Evolutionary conservation across 2,329 filamentous ascomycete genomes (phyloP).

Genomic region (Thielaviopsis musarum): DNA sequence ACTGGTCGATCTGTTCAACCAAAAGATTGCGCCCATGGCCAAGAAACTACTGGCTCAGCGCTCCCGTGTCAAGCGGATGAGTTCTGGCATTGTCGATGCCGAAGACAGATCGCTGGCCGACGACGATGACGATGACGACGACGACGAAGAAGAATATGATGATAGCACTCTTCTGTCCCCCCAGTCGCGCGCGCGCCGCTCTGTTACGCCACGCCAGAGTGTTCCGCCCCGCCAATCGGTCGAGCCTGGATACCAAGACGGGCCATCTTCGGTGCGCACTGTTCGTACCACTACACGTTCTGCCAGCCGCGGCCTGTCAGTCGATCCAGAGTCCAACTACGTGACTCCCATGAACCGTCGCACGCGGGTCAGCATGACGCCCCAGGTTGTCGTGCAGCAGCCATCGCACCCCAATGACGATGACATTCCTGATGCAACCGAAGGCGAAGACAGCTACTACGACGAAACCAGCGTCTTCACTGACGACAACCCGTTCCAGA

Average conservation of each 20-base stretch:
- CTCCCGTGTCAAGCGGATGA: conserved; percentile 68
- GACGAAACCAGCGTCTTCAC: conserved; percentile 55
- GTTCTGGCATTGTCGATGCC: conserved; percentile 62
- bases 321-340: conserved; percentile 30
- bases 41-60: conserved; percentile 58
- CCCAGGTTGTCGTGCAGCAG: conserved; percentile 9
- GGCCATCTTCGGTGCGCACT: conserved; percentile 3
- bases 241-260: conserved; percentile 4
- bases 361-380: conserved; percentile 8
- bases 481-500: conserved; percentile 85
- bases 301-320: conserved; percentile 17
- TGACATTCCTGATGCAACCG: conserved; percentile 18
- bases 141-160: conserved; percentile 49
- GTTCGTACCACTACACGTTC: conserved; percentile 5
- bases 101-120: conserved; percentile 15
- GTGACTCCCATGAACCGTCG: conserved; percentile 4
- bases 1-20: conserved; percentile 68
- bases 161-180: conserved; percentile 33
- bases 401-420: conserved; percentile 6
- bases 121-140: neutral
- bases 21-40: conserved; percentile 62
- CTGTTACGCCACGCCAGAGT: conserved; percentile 15
- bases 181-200: conserved; percentile 25
- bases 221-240: conserved; percentile 25
- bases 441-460: conserved; percentile 20